Conservation (phyloP, 2,329 filamentous ascomycete species). For the Pseudogymnoascus sp. region DNA sequence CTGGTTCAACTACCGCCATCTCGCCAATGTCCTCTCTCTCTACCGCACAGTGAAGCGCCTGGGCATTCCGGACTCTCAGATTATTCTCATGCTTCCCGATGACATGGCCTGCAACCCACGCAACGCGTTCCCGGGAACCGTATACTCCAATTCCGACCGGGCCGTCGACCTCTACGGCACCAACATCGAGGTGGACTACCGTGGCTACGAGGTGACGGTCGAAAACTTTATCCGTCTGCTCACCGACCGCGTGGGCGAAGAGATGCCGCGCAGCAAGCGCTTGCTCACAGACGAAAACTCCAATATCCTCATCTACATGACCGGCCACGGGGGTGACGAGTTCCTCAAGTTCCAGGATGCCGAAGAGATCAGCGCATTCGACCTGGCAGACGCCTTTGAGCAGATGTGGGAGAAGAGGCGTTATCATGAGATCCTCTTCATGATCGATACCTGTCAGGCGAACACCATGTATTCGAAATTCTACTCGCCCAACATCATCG, state of each 20-base stretch:
- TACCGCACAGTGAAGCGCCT: constrained; percentile 97
- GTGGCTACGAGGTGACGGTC: constrained; percentile 96
- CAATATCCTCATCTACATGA: constrained; percentile 99
- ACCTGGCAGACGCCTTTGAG: constrained; percentile 92
- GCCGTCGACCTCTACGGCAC: constrained; percentile 94
- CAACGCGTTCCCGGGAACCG: constrained; percentile 93
- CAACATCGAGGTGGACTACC: constrained; percentile 97
- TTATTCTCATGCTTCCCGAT: constrained; percentile 99
- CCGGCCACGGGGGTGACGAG: constrained; percentile 92
- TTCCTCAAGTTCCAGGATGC: constrained; percentile 98
- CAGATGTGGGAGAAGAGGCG: constrained; percentile 99
- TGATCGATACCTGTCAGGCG: constrained; percentile 99
- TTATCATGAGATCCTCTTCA: constrained; percentile 97
- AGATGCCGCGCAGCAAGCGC: constrained; percentile 90
- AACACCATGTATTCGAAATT: constrained; percentile 99
- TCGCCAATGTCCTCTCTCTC: constrained; percentile 93
- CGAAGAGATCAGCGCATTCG: constrained; percentile 93
- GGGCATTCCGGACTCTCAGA: constrained; percentile 95
- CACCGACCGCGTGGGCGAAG: constrained; percentile 87
- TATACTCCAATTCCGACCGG: constrained; percentile 96
- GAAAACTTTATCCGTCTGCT: constrained; percentile 96
- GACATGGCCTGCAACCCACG: constrained; percentile 99
- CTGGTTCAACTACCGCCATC: constrained; percentile 99
- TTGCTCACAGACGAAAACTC: constrained; percentile 89
- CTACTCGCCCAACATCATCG: constrained; percentile 96